phyloP scores from a whole-genome alignment of 176 grass and related monocot genomes.

The Juncus effusus region DNA sequence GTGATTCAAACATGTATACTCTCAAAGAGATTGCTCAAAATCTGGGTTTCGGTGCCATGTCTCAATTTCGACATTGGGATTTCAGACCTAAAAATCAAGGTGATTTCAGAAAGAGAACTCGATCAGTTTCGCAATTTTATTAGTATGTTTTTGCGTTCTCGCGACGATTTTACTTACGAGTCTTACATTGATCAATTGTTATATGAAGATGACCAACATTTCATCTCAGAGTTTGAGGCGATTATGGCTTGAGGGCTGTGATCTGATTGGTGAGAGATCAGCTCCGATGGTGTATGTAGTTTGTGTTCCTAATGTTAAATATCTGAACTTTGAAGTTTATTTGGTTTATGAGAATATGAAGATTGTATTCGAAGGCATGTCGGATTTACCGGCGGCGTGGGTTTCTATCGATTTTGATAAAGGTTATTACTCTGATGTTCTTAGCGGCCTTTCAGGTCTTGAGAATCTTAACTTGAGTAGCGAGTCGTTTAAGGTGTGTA shows the following conservation, averaged over 20 bases:
- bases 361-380: not conserved
- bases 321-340: not conserved
- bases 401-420: not conserved
- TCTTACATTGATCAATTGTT: conserved; percentile 5
- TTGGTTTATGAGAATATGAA: not conserved
- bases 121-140: not conserved
- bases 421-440: no score
- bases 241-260: not conserved
- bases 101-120: not conserved
- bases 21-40: not conserved
- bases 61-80: not conserved
- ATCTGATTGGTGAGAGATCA: no score
- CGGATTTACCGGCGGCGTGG: not conserved
- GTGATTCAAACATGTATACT: not conserved
- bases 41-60: not conserved
- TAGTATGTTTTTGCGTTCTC: not conserved
- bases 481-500: no score
- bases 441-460: no score
- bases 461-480: no score
- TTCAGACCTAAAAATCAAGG: no score
- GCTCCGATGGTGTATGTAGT: not conserved
- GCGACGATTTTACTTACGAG: not conserved
- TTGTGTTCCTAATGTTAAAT: conserved; percentile 1
- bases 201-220: not conserved
- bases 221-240: not conserved